These are phyloP conservation scores for Eucalyptus decipiens DNA, from an alignment of 345 rosid species.

Conservation along the genomic window DNA sequence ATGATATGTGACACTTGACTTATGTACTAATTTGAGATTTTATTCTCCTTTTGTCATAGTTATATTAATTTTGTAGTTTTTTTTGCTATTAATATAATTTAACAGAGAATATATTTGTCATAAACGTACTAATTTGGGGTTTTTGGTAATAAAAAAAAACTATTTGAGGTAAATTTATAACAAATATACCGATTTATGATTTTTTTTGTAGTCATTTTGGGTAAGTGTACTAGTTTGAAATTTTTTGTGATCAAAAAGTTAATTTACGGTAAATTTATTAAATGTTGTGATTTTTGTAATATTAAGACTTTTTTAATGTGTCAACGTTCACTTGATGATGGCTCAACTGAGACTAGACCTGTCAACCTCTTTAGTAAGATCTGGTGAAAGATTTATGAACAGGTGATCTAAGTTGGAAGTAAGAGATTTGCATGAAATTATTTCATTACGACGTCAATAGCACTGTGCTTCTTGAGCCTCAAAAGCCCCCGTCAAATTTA, in stretches of 20 bases:
- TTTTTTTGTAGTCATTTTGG: too few species aligned
- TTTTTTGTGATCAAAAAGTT: accelerated
- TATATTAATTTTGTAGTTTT: too few species aligned
- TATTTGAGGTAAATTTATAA: accelerated
- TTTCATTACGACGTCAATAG: background rate
- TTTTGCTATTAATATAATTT: too few species aligned
- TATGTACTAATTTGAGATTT: accelerated
- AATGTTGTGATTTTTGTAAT: too few species aligned
- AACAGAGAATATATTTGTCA: too few species aligned
- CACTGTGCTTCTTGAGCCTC: background rate
- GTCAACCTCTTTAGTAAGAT: background rate
- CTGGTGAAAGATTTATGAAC: background rate
- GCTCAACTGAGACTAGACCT: too few species aligned
- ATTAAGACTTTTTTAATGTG: too few species aligned
- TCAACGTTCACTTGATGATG: too few species aligned
- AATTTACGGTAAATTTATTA: too few species aligned
- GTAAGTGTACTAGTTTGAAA: too few species aligned
- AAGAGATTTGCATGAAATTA: background rate
- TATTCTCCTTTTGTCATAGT: accelerated
- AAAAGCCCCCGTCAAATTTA: background rate
- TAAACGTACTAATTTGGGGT: too few species aligned
- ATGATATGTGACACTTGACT: accelerated
- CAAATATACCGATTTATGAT: accelerated
- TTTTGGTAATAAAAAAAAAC: too few species aligned
- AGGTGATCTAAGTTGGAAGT: background rate